phyloP scores from a whole-genome alignment of 495 filamentous ascomycete species.

The Astrothelium subdiscretum region DNA sequence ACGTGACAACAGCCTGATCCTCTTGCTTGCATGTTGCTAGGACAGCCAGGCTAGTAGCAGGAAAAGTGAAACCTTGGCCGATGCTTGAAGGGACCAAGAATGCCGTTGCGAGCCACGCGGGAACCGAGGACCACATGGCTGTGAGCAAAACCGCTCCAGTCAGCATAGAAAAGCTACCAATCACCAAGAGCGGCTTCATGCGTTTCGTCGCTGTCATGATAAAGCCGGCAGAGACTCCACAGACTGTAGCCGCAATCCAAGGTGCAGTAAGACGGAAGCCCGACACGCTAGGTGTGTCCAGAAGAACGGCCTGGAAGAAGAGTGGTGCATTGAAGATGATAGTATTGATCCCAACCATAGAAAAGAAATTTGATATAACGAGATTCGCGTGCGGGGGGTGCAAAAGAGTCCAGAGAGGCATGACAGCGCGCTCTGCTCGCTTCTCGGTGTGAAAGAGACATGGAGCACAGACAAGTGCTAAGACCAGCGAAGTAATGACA shows the following conservation, averaged over 20 bases:
- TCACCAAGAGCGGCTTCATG: constrained; percentile 49
- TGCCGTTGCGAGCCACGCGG: constrained; percentile 46
- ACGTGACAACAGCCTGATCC: constrained; percentile 68
- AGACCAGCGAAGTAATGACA: constrained; percentile 48
- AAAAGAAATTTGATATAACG: constrained; percentile 61
- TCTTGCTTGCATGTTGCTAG: constrained; percentile 54
- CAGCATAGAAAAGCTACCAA: constrained; percentile 44
- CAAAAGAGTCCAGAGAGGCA: constrained; percentile 54
- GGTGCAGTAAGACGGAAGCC: constrained; percentile 58
- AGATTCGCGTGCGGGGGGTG: constrained; percentile 51
- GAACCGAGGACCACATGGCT: constrained; percentile 42
- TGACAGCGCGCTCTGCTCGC: constrained; percentile 50
- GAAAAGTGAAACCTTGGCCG: constrained; percentile 55
- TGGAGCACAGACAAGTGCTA: constrained; percentile 26
- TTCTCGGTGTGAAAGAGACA: constrained; percentile 49
- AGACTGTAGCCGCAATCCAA: constrained; percentile 43
- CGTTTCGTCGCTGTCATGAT: constrained; percentile 55
- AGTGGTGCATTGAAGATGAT: constrained; percentile 69
- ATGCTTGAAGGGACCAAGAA: constrained; percentile 49
- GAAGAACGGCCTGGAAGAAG: constrained; percentile 70
- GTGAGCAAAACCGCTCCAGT: constrained; percentile 42
- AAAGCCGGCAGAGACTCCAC: constrained; percentile 55
- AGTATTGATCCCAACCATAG: constrained; percentile 49
- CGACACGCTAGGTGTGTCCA: constrained; percentile 57
- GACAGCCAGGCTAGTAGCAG: constrained; percentile 53